phyloP scores from a whole-genome alignment of 2,329 filamentous ascomycete species.

The Colletotrichum noveboracense region DNA sequence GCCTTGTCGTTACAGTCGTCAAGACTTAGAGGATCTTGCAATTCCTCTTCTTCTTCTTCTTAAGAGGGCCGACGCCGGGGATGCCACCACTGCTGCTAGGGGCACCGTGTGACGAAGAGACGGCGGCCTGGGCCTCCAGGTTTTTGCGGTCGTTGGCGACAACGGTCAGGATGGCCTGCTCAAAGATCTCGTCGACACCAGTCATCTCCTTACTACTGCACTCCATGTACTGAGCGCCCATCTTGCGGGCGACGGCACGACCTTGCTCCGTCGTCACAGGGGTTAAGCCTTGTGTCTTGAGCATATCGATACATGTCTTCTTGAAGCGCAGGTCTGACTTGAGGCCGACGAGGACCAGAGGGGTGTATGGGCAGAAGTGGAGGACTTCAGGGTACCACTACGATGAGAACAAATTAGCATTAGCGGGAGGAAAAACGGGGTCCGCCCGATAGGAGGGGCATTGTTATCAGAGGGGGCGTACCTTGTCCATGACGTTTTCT shows the following conservation, averaged over 20 bases:
- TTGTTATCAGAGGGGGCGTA: conserved; percentile 41
- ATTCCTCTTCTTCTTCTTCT: conserved; percentile 84
- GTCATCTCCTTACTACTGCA: conserved; percentile 98
- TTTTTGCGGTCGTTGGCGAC: conserved; percentile 80
- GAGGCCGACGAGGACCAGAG: conserved; percentile 91
- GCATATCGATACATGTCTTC: conserved; percentile 96
- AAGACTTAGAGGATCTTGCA: conserved; percentile 75
- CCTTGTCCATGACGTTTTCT: conserved; percentile 99
- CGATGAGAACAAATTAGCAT: conserved; percentile 27
- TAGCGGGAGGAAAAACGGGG: conserved; percentile 21
- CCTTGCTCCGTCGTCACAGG: conserved; percentile 94
- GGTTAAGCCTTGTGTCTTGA: conserved; percentile 96
- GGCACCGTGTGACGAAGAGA: conserved; percentile 39
- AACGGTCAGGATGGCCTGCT: conserved; percentile 86
- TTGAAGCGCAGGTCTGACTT: conserved; percentile 97
- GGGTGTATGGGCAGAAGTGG: conserved; percentile 97
- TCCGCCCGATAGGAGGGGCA: background rate
- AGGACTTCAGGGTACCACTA: conserved; percentile 99
- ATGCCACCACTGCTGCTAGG: conserved; percentile 37
- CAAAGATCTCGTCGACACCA: conserved; percentile 96
- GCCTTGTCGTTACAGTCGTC: conserved; percentile 10
- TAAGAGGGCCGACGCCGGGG: conserved; percentile 54
- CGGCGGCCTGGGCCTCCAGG: conserved; percentile 53
- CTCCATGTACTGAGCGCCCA: conserved; percentile 96
- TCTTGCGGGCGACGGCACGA: conserved; percentile 84